These are phyloP conservation scores for Oenanthe javanica DNA, from an alignment of 140 eudicot species.

Conservation along the genomic window DNA sequence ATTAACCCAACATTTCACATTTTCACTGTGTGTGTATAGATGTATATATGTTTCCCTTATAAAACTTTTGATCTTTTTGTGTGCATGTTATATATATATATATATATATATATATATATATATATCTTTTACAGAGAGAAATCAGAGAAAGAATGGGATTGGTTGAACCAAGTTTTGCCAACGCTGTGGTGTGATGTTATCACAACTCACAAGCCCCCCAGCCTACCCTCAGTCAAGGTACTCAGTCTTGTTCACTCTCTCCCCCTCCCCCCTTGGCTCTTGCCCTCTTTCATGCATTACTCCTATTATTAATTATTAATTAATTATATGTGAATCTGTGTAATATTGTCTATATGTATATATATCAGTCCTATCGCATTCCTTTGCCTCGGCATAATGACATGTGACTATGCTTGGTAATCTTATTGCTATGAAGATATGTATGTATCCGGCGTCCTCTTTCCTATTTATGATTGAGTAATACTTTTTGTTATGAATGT, in stretches of 20 bases:
- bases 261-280: background rate
- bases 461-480: background rate
- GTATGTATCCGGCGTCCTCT: background rate
- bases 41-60: background rate
- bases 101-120: too few species aligned
- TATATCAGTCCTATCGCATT: background rate
- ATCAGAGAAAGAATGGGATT: constrained; percentile 27
- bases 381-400: background rate
- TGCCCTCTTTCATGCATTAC: background rate
- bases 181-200: background rate
- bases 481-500: background rate
- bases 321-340: background rate
- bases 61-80: background rate
- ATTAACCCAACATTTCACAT: background rate
- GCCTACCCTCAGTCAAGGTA: background rate
- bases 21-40: constrained; percentile 4
- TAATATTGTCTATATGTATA: background rate
- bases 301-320: constrained; percentile 5
- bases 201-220: constrained; percentile 6
- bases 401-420: background rate
- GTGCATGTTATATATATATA: too few species aligned
- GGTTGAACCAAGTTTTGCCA: constrained; percentile 37
- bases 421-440: background rate
- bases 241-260: background rate
- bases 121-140: constrained; percentile 8